A percentile compares a stretch with the other conserved stretches of the same genome.
These are phyloP conservation scores for Carex scoparia DNA, from an alignment of 176 grass and related monocot genomes.

Conservation along the genomic window DNA sequence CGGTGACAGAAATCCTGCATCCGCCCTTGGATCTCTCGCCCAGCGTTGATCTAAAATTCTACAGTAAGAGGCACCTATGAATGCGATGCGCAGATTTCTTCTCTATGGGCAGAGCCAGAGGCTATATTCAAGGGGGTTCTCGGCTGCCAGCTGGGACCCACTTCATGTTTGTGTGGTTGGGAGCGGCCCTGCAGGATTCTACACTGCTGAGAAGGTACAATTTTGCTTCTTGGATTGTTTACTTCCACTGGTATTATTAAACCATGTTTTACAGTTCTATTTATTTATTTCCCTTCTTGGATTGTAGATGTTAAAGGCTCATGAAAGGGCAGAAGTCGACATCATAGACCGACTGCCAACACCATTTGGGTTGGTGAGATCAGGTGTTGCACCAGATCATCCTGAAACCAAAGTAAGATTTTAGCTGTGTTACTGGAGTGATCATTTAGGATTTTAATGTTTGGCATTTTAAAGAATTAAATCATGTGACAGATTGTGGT, in stretches of 20 bases:
- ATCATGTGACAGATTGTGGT: slow-evolving; percentile 84
- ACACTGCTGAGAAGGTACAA: slow-evolving; percentile 78
- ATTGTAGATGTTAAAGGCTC: slow-evolving; percentile 74
- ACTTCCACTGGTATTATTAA: background rate
- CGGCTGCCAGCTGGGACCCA: slow-evolving; percentile 20
- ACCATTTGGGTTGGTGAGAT: slow-evolving; percentile 81
- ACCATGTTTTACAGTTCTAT: background rate
- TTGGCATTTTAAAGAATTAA: slow-evolving; percentile 20
- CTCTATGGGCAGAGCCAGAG: slow-evolving; percentile 19
- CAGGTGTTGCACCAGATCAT: slow-evolving; percentile 91
- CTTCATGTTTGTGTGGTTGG: slow-evolving; percentile 83
- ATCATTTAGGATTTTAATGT: background rate
- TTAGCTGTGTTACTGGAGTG: background rate
- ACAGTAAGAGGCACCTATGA: background rate
- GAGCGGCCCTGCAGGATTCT: slow-evolving; percentile 86
- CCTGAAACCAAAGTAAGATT: slow-evolving; percentile 74
- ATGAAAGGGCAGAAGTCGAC: slow-evolving; percentile 52
- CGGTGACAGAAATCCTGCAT: too few relatives aligned
- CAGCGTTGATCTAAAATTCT: background rate
- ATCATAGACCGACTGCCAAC: slow-evolving; percentile 79
- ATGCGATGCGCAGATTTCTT: slow-evolving; percentile 12
- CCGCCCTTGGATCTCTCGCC: background rate
- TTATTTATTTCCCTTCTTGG: background rate
- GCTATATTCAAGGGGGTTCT: slow-evolving; percentile 32
- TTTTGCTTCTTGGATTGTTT: background rate